Percentiles rank a stretch among this genome's conserved stretches.
These are phyloP conservation scores for Umbellularia californica DNA, from an alignment of 164 flowering plant genomes.

Conservation along the genomic window DNA sequence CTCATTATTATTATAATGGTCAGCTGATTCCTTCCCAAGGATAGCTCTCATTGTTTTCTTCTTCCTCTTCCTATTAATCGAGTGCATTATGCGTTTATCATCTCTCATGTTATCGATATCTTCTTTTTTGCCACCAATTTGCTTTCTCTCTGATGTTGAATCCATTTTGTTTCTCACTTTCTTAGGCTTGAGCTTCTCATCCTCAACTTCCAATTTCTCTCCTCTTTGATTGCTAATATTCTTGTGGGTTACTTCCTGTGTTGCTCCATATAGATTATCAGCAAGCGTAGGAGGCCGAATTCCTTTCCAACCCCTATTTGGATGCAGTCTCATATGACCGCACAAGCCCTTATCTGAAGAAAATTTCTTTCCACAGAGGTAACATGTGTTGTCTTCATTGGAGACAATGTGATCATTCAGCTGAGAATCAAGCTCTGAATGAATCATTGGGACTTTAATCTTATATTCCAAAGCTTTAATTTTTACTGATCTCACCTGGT, in stretches of 20 bases:
- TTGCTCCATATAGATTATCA: background rate
- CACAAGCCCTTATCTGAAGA: constrained; percentile 10
- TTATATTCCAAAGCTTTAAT: background rate
- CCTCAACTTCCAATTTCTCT: background rate
- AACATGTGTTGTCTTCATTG: background rate
- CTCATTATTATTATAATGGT: background rate
- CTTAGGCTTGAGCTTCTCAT: background rate
- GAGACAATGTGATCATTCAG: background rate
- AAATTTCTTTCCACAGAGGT: constrained; percentile 12
- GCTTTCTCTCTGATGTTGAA: background rate
- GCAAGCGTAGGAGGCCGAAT: constrained; percentile 7
- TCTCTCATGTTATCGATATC: background rate
- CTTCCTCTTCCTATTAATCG: background rate
- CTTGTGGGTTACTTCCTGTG: background rate
- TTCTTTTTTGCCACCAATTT: background rate
- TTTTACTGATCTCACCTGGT: background rate
- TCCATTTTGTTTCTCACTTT: background rate
- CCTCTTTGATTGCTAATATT: background rate
- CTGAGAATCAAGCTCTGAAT: background rate
- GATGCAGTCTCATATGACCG: constrained; percentile 21
- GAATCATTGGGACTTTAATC: background rate
- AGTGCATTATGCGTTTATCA: background rate
- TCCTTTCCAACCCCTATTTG: constrained; percentile 12
- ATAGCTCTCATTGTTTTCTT: constrained; percentile 38
- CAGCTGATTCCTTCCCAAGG: background rate